Evolutionary conservation across 2,329 filamentous ascomycete species (phyloP), one percentile per base, ranked within the genome.

Genomic region (Passalora sequoiae): DNA sequence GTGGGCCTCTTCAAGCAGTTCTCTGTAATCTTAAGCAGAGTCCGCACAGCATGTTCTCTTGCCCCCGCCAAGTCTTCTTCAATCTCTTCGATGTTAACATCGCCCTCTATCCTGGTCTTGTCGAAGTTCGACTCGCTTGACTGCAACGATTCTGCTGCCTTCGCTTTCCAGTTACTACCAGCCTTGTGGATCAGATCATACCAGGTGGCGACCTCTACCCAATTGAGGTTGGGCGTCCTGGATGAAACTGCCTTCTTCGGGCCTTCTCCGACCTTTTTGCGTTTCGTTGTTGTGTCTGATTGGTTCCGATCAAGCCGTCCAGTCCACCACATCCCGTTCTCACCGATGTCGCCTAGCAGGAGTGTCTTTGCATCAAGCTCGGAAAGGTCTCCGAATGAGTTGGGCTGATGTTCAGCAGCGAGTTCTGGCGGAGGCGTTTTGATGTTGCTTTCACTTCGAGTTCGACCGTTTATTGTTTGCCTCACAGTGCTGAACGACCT

Each of bases 311-410:
- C 52, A 40, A 63, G 43, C 37, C 74, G 74, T 1, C 83, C 84
- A 35, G 83, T 81, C 85, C 86, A 91, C 86, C 85, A 91, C 6
- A 77, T 78, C 2, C 84, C 86, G 59, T 92, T 92, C 60, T 92
- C 86, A 1, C 82, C 84, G 53, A 89, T 74, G 56, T 89, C 79
- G 2, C 85, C 86, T 2, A 89, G 64, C 5, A 89, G 69, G 15
- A 91, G 68, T 4, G 84, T 76, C 59, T 89, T 92, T 1, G 83
- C 78, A 60, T 92, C 86, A 15, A 89, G 66, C 38, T 86, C 81
- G 25, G 75, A 74, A 3, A 80, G 47, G 9, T 64, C 19, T 68
- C 67, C 31, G 66, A 62, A 46, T 67, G 69, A 43, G 65, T 62
- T 50, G 49, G 59, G 50, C 4, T 41, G 39, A 13, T 38, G 37